Base-by-base conservation (phyloP, 2,329 filamentous ascomycete genomes). In the Colletotrichum paranaense region DNA sequence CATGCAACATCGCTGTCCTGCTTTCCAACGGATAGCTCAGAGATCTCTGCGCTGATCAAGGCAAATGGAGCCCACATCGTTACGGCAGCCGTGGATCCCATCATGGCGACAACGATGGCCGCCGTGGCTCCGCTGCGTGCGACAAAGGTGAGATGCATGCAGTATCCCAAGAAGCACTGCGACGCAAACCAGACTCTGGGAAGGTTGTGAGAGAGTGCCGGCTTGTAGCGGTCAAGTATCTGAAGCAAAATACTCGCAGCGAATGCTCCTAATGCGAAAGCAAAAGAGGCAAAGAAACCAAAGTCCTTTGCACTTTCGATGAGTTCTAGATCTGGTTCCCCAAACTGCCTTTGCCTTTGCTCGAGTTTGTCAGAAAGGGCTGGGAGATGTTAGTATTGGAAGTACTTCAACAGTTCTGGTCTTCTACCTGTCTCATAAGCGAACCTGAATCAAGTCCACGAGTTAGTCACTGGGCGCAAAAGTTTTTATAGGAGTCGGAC, bases 61-160 rank as follows among this genome's bases (percentile, higher is more conserved):
- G 35, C 59, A 24, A 62, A 62, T 12, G 59, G 59, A 28, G 30
- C 38, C 59, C 59, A 62, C 59, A 62, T 62, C 5, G 59, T 26
- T 16, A 62, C 59, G 19, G 59, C 24, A 8, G n/a, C 59, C 11
- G 59, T 46, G 5, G 46, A 9, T 6, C 59, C 59, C 59, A 62
- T 46, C 59, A 62, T 26, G 19, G 59, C 59, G 19, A 62, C 59
- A 16, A 46, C 24, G 38, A 49, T 49, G 32, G 28, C 22, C 14
- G 35, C 59, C 14, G 59, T 49, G 6, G 38, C 16, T 9, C 59
- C 59, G 16, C 8, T 62, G 9, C 32, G 59, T 19, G 59, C 9
- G 35, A 62, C 8, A 16, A 42, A 46, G 12, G 59, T 62, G 22
- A 62, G 59, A 19, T 62, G 19, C 38, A 62, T 46, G 24, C 59